Evolutionary conservation across 1,284 basidiomycete genomes (phyloP).

Genomic region (Pascua guehoae): DNA sequence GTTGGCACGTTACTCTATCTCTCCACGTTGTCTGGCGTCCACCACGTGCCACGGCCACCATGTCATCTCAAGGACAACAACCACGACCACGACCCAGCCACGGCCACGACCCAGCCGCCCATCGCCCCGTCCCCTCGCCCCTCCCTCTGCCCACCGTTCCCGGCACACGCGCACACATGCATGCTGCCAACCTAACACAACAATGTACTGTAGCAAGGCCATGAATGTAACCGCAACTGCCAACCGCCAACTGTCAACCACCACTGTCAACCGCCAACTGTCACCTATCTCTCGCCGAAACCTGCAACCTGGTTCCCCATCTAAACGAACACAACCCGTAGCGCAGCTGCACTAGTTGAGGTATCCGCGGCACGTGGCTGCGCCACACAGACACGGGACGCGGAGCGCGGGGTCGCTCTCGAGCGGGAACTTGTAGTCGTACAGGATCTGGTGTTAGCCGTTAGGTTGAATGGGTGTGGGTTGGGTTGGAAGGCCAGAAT

Average conservation of each 20-base stretch:
- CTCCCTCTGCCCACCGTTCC: too few species aligned
- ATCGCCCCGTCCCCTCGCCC: too few species aligned
- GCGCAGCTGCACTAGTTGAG: conserved; percentile 61
- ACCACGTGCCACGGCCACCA: too few species aligned
- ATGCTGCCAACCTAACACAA: background rate
- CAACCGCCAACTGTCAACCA: background rate
- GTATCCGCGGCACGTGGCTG: conserved; percentile 79
- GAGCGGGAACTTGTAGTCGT: conserved; percentile 45
- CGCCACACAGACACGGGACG: conserved; percentile 83
- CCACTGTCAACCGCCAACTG: background rate
- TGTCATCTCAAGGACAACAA: too few species aligned
- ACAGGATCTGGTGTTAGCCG: conserved; percentile 24
- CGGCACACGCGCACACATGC: too few species aligned
- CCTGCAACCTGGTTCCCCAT: too few species aligned
- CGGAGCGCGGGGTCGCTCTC: conserved; percentile 41
- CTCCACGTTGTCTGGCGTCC: too few species aligned
- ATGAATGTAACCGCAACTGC: background rate
- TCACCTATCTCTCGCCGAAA: background rate
- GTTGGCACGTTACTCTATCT: too few species aligned
- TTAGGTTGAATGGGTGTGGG: background rate
- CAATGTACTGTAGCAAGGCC: background rate
- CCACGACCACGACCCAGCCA: too few species aligned
- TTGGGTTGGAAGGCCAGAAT: background rate
- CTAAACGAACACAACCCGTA: too few species aligned
- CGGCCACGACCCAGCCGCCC: too few species aligned